Percentiles rank a stretch among this genome's conserved stretches.
Conservation (phyloP, 371 early-diverging fungal species). For the Rhizopus arrhizus region DNA sequence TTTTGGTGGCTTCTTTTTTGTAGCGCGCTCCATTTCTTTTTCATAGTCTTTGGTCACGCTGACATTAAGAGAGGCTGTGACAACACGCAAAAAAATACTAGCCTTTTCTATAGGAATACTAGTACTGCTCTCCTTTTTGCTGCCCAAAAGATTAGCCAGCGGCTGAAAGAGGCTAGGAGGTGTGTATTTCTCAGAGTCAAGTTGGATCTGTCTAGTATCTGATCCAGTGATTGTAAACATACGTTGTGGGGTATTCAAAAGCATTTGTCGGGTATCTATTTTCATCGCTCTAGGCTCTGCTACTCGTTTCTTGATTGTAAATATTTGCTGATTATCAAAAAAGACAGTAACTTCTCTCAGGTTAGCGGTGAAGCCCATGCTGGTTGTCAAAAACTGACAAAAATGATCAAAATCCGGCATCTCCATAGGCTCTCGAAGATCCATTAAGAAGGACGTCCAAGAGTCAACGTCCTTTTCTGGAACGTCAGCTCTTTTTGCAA, state of each 20-base stretch:
- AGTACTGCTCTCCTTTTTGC: slow-evolving; percentile 13
- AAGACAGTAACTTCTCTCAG: slow-evolving; percentile 68
- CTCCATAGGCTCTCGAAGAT: slow-evolving; percentile 77
- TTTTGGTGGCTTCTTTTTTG: slow-evolving; percentile 87
- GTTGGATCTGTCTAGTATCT: slow-evolving; percentile 66
- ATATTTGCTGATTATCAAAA: slow-evolving; percentile 62
- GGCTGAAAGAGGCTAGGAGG: slow-evolving; percentile 38
- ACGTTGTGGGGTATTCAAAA: slow-evolving; percentile 64
- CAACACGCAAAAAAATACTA: slow-evolving; percentile 76
- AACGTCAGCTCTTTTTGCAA: slow-evolving; percentile 71
- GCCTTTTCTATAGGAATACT: slow-evolving; percentile 47
- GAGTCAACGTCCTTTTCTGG: slow-evolving; percentile 48
- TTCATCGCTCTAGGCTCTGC: slow-evolving; percentile 66
- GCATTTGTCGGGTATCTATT: slow-evolving; percentile 50
- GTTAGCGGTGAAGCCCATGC: slow-evolving; percentile 82
- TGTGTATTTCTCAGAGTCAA: slow-evolving; percentile 66
- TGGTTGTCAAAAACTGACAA: slow-evolving; percentile 79
- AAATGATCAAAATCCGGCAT: slow-evolving; percentile 75
- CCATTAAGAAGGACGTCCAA: slow-evolving; percentile 80
- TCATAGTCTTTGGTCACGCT: slow-evolving; percentile 57
- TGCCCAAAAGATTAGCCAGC: slow-evolving; percentile 25
- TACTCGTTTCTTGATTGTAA: slow-evolving; percentile 66
- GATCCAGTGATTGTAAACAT: slow-evolving; percentile 70
- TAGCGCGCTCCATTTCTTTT: slow-evolving; percentile 86
- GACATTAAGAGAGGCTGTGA: slow-evolving; percentile 65